A percentile compares a stretch with the other conserved stretches of the same genome.
These are phyloP conservation scores for Alnus rubra DNA, from an alignment of 306 rosid genomes.

Conservation along the genomic window DNA sequence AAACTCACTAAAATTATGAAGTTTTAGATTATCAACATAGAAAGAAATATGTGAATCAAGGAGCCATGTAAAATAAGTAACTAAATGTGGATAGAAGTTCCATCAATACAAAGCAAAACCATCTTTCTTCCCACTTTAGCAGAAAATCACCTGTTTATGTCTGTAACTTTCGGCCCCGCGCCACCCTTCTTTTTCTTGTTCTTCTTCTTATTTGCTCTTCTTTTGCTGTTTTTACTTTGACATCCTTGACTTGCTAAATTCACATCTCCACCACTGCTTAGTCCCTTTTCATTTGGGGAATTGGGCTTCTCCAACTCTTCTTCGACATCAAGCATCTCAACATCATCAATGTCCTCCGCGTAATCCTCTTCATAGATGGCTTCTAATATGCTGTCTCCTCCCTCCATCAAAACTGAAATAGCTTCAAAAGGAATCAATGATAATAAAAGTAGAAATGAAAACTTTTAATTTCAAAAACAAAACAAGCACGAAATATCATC, in stretches of 20 bases:
- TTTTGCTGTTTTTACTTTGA: slow-evolving; percentile 38
- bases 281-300: slow-evolving; percentile 27
- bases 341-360: slow-evolving; percentile 46
- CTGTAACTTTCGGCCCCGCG: slow-evolving; percentile 33
- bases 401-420: slow-evolving; percentile 47
- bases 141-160: slow-evolving; percentile 59
- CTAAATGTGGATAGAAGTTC: neutral
- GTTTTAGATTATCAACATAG: neutral
- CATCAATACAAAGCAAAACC: neutral
- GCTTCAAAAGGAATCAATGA: neutral
- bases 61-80: neutral
- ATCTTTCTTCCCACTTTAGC: neutral
- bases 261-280: slow-evolving; percentile 31
- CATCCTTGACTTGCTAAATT: slow-evolving; percentile 32
- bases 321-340: slow-evolving; percentile 86
- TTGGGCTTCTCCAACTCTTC: slow-evolving; percentile 65
- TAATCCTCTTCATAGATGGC: slow-evolving; percentile 55
- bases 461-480: neutral
- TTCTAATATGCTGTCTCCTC: slow-evolving; percentile 61
- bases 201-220: slow-evolving; percentile 60
- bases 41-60: neutral
- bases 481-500: slow-evolving; percentile 33
- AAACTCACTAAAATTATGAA: neutral
- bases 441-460: neutral
- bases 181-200: slow-evolving; percentile 51